Evolutionary conservation across 108 stramenopile genomes (phyloP).

Genomic region (Licmophora abbreviata): DNA sequence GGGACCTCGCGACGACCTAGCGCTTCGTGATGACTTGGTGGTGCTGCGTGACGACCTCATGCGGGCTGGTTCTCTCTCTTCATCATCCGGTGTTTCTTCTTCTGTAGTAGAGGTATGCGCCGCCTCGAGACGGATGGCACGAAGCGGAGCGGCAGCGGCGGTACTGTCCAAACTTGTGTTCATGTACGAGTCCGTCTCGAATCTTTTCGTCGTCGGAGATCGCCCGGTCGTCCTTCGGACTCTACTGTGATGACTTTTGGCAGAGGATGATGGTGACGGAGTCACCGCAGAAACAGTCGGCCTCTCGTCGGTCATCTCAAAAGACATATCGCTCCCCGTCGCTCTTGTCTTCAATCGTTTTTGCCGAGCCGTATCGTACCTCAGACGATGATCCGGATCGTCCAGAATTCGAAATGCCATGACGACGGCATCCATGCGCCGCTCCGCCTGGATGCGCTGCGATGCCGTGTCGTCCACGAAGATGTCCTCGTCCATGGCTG

Average conservation of each 20-base stretch:
- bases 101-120: too few relatives aligned
- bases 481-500: conserved; percentile 13
- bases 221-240: conserved; percentile 5
- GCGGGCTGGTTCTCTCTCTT: too few relatives aligned
- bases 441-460: conserved; percentile 24
- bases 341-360: conserved; percentile 19
- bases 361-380: conserved; percentile 32
- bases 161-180: conserved; percentile 8
- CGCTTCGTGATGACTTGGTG: too few relatives aligned
- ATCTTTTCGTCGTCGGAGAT: conserved; percentile 5
- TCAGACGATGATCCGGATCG: conserved; percentile 21
- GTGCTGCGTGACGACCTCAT: too few relatives aligned
- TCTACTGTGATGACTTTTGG: too few relatives aligned
- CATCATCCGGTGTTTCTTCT: too few relatives aligned
- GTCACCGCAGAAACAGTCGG: too few relatives aligned
- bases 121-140: too few relatives aligned
- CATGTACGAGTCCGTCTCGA: neutral
- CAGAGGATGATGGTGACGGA: too few relatives aligned
- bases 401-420: conserved; percentile 36
- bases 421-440: conserved; percentile 44
- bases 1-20: too few relatives aligned
- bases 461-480: neutral
- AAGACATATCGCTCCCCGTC: conserved; percentile 5
- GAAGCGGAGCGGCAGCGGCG: too few relatives aligned
- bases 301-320: neutral